Evolutionary conservation across 768 basidiomycete genomes (phyloP), one percentile per base, ranked within the genome.

Genomic region (Serendipita indica): DNA sequence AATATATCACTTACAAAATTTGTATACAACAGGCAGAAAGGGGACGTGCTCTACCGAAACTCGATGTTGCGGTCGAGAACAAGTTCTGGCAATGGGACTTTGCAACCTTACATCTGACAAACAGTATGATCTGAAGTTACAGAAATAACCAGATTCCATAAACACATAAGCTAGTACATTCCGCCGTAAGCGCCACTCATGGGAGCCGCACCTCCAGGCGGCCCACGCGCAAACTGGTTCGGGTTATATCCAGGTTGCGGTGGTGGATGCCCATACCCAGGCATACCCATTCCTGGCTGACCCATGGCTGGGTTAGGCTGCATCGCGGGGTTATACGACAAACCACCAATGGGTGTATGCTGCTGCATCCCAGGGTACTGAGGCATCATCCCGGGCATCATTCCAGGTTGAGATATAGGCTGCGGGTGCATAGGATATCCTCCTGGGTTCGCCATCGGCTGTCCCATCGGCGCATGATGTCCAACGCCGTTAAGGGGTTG

Each of bases 101-200:
- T n/a, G n/a, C n/a, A n/a, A n/a, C n/a, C n/a, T n/a, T n/a, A n/a
- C n/a, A n/a, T n/a, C n/a, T n/a, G n/a, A n/a, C n/a, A n/a, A n/a
- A n/a, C n/a, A n/a, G n/a, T n/a, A n/a, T n/a, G n/a, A 2, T 43
- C 5, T 43, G 41, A 43, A 39, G 41, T 18, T 43, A 43, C n/a
- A 43, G n/a, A 43, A 25, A 5, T 43, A 43, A 10, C 18, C 18
- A 6, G 18, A 7, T 7, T 6, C 18, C 18, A 25, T 25, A 43
- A 7, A n/a, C 18, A n/a, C 18, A 43, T n/a, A 43, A 6, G 41
- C 41, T 43, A 43, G 41, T 43, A 43, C 27, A 43, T 43, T 2
- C 41, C 41, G 41, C 41, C 41, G 27, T 43, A 43, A 6, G 41
- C 41, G n/a, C 41, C 41, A 43, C 18, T 43, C 41, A 43, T 43